Evolutionary conservation across 768 basidiomycete genomes (phyloP).

Genomic region (Macrolepiota dolichaula): DNA sequence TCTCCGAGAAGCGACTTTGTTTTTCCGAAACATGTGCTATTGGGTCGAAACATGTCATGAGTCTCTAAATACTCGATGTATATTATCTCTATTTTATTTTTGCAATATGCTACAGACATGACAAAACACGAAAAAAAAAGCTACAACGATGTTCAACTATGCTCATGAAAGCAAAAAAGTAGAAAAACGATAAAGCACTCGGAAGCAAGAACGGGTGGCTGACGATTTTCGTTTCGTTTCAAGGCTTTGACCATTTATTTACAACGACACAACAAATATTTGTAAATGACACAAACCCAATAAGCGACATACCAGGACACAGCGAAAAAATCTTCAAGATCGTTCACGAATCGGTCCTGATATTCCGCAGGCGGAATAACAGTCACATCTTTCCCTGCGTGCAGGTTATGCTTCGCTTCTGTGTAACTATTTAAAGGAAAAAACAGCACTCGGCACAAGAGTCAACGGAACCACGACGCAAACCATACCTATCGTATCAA

Average conservation of each 20-base stretch:
- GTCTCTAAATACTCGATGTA: too few species aligned
- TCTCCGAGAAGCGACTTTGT: too few species aligned
- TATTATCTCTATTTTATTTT: too few species aligned
- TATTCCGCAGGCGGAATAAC: conserved; percentile 81
- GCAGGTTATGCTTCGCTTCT: conserved; percentile 76
- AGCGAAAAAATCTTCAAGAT: conserved; percentile 72
- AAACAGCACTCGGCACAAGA: neutral
- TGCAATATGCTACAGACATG: too few species aligned
- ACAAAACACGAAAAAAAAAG: too few species aligned
- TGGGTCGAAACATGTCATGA: too few species aligned
- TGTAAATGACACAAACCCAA: neutral
- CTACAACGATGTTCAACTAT: too few species aligned
- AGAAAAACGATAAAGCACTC: conserved; percentile 31
- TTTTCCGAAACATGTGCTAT: too few species aligned
- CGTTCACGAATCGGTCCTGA: conserved; percentile 68
- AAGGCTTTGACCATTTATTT: conserved; percentile 51
- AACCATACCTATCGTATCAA: conserved; percentile 73
- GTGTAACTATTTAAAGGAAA: conserved; percentile 78
- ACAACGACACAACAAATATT: neutral
- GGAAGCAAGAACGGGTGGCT: conserved; percentile 38
- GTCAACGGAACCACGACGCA: neutral
- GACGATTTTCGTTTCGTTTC: conserved; percentile 34
- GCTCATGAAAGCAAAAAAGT: neutral
- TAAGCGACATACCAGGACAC: conserved; percentile 61
- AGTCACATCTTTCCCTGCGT: conserved; percentile 67